Evolutionary conservation across 73 alveolate genomes (phyloP).

Genomic region (Stentor roeselii): DNA sequence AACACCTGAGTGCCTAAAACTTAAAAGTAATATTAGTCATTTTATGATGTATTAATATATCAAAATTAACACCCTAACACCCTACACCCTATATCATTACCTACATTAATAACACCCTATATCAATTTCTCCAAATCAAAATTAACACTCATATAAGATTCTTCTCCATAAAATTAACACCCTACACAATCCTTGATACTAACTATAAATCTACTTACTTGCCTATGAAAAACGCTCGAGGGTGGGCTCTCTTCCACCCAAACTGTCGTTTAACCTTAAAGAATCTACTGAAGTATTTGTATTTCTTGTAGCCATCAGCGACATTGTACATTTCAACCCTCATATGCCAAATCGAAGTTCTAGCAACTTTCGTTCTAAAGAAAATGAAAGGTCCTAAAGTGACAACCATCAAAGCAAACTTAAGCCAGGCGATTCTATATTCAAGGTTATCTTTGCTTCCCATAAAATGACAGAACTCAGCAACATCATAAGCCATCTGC

Average conservation of each 20-base stretch:
- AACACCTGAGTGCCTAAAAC: too few species aligned
- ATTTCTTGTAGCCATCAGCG: slow-evolving; percentile 24
- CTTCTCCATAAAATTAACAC: too few species aligned
- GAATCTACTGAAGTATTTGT: slow-evolving; percentile 27
- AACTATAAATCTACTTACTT: too few species aligned
- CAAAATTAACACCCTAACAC: too few species aligned
- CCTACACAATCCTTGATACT: too few species aligned
- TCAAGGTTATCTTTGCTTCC: slow-evolving; percentile 54
- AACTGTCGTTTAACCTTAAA: slow-evolving; percentile 10
- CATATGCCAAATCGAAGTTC: slow-evolving; percentile 21
- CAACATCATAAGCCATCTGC: slow-evolving; percentile 94
- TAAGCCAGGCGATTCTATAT: slow-evolving; percentile 30
- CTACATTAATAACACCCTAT: too few species aligned
- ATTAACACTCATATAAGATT: too few species aligned
- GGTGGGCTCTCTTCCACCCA: slow-evolving; percentile 26
- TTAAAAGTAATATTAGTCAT: too few species aligned
- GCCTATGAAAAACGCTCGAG: slow-evolving; percentile 11
- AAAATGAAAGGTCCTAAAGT: slow-evolving; percentile 6
- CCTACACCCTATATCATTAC: too few species aligned
- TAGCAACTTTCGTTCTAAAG: slow-evolving; percentile 20
- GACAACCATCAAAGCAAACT: slow-evolving; percentile 12
- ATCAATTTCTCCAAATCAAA: too few species aligned
- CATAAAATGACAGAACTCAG: slow-evolving; percentile 77
- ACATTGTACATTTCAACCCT: slow-evolving; percentile 30
- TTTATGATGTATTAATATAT: too few species aligned